Evolutionary conservation across 2,329 filamentous ascomycete genomes (phyloP), one percentile per base, ranked within the genome.

Genomic region (Diplodia corticola): DNA sequence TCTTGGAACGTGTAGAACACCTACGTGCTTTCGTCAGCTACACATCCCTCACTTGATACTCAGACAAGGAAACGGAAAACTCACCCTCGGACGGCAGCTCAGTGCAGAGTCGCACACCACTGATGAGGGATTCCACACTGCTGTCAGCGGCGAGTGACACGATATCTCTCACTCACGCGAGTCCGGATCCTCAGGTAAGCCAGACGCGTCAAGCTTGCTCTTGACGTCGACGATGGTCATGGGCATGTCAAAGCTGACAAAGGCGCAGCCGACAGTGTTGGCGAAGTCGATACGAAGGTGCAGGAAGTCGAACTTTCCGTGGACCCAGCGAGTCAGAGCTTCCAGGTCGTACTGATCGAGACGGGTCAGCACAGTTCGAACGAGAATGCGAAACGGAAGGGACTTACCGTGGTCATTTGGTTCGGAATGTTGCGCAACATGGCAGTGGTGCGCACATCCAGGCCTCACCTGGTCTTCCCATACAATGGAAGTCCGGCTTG

Each of bases 71-170:
- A n/a, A n/a, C n/a, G n/a, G n/a, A n/a, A 3, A 17, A 44, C 44
- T 55, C 77, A 93, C 90, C 84, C 96, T 96, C 0, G 95, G 95
- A 0, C 92, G 89, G 73, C 92, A 96, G 63, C 90, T 88, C 0
- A 87, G 83, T 12, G 88, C n/a, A n/a, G n/a, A 86, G 78, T 98
- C 93, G 0, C 94, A 83, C 92, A 98, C 97, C 33, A 99, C 93
- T 91, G 6, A 97, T 87, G 0, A 98, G 84, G 69, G 92, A 94
- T 74, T 97, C 93, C 69, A 90, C 90, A 54, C 95, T 95, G 81
- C 99, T 95, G 67, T 97, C 94, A 13, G 93, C 97, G n/a, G 95
- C 95, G 77, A 98, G 99, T 0, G 93, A 97, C 51, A 98, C 88
- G 76, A 96, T 92, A 0, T 92, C 91, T 55, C 92, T 84, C n/a